Evolutionary conservation across 176 grass and related monocot species (phyloP).

Genomic region (Avena atlantica): DNA sequence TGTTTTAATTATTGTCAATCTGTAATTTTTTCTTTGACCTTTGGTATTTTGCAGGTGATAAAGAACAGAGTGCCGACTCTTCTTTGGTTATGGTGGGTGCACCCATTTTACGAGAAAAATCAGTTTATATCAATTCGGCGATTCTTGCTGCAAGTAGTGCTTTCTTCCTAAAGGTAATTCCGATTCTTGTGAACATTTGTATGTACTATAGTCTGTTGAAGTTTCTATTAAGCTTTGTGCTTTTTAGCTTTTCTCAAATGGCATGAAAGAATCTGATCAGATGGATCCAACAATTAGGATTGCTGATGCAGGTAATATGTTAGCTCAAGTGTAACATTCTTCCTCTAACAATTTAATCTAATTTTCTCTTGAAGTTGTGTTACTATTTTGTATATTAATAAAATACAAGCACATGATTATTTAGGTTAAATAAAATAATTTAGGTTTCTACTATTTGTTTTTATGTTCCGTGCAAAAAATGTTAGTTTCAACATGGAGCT

Average conservation of each 20-base stretch:
- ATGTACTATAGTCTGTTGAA: not conserved
- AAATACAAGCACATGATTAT: not conserved
- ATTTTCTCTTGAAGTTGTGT: not conserved
- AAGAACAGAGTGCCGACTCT: not conserved
- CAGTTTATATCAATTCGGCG: conserved; percentile 86
- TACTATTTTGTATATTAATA: not conserved
- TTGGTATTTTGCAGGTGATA: not conserved
- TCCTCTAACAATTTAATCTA: not conserved
- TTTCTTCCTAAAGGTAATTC: conserved; percentile 91
- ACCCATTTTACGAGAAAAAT: conserved; percentile 59
- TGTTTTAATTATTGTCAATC: not conserved
- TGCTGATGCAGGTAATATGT: too few relatives aligned
- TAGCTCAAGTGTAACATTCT: too few relatives aligned
- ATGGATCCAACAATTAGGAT: too few relatives aligned
- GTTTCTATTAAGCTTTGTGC: conserved; percentile 35
- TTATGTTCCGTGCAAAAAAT: not conserved
- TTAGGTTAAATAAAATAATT: too few relatives aligned
- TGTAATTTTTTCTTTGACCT: not conserved
- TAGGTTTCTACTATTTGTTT: not conserved
- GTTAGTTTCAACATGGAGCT: not conserved
- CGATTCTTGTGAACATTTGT: conserved; percentile 1
- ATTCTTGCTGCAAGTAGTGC: conserved; percentile 41
- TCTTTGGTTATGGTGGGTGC: conserved; percentile 57
- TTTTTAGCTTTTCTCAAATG: conserved; percentile 66
- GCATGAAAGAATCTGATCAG: too few relatives aligned